phyloP scores from a whole-genome alignment of 2,329 filamentous ascomycete species.

The Colletotrichum limetticola region DNA sequence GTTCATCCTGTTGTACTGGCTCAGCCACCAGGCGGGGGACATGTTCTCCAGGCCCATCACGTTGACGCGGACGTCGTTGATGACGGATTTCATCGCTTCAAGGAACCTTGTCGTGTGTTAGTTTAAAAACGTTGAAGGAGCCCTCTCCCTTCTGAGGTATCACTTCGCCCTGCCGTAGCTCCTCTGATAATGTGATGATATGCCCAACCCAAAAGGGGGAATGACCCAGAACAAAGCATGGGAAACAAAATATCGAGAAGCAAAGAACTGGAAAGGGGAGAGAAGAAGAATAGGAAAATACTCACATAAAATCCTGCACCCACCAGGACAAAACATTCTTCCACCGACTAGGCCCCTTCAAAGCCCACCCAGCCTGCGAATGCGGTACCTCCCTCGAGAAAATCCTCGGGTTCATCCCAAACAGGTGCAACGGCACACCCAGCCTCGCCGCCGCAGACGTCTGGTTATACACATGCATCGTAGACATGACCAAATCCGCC shows the following conservation, averaged over 20 bases:
- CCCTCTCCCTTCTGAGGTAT: not conserved
- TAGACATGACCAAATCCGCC: slow-evolving; percentile 41
- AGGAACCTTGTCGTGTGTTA: slow-evolving; percentile 10
- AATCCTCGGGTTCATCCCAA: slow-evolving; percentile 66
- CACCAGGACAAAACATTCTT: slow-evolving; percentile 24
- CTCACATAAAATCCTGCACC: slow-evolving; percentile 27
- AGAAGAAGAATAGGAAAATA: not conserved
- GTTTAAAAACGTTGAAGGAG: rapidly evolving
- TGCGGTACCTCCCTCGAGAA: slow-evolving; percentile 28
- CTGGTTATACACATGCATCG: slow-evolving; percentile 41
- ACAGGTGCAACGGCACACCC: slow-evolving; percentile 71
- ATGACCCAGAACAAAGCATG: rapidly evolving
- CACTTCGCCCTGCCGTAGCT: not conserved
- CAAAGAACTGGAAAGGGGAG: not conserved
- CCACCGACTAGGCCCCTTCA: not conserved
- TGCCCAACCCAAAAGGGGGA: not conserved
- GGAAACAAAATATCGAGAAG: not conserved
- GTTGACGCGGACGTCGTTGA: slow-evolving; percentile 57
- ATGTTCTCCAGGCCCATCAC: slow-evolving; percentile 57
- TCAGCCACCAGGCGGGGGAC: slow-evolving; percentile 59
- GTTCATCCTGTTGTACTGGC: slow-evolving; percentile 56
- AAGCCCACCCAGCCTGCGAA: slow-evolving; percentile 26
- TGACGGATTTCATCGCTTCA: slow-evolving; percentile 42
- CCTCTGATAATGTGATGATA: not conserved
- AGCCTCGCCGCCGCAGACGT: slow-evolving; percentile 59